Base-by-base conservation (phyloP, 148 eudicot genomes). In the Polygonum maritimum region DNA sequence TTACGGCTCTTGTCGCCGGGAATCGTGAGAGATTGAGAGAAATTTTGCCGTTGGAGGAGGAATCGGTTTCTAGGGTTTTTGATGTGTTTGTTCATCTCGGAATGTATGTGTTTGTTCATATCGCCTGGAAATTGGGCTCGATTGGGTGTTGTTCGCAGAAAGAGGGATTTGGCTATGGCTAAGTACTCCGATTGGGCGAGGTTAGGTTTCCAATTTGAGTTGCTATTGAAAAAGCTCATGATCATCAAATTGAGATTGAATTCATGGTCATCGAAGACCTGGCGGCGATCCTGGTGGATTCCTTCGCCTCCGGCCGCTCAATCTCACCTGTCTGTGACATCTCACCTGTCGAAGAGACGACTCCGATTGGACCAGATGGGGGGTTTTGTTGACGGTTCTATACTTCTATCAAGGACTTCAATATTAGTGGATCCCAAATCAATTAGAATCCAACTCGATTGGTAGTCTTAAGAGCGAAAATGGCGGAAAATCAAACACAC, bases 111-210 rank as follows among this genome's bases (percentile, higher is more conserved):
- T 40, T 6, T 40, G 7, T 6, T 40, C 4, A 40, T 40, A 40
- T 6, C 7, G 7, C 7, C 7, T n/a, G 85, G 80, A 22, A 86
- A 82, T 63, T 93, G 84, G 44, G 97, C 97, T 13, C 87, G 69
- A 77, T 82, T 95, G 89, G 99, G 92, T 16, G 84, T 89, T 74
- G 94, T 90, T 58, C 91, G 97, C 0, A 79, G 83, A 60, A 85
- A 86, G 76, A 88, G 99, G 80, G 89, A 87, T 76, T 79, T 82
- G 76, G 92, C 97, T 8, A 79, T 81, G 84, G 96, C 98, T 3
- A 94, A 94, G 88, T 90, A 94, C 82, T 86, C 98, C 10, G 93
- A 89, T 74, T 92, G 98, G 97, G 97, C 85, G 58, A 86, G 98
- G 98, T 94, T 78, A 69, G 88, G 26, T 76, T 70, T 49, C 31